A percentile compares a stretch with the other conserved stretches of the same genome.
Evolutionary conservation across 2,329 filamentous ascomycete genomes (phyloP).

Genomic region (Paraconiothyrium brasiliense): DNA sequence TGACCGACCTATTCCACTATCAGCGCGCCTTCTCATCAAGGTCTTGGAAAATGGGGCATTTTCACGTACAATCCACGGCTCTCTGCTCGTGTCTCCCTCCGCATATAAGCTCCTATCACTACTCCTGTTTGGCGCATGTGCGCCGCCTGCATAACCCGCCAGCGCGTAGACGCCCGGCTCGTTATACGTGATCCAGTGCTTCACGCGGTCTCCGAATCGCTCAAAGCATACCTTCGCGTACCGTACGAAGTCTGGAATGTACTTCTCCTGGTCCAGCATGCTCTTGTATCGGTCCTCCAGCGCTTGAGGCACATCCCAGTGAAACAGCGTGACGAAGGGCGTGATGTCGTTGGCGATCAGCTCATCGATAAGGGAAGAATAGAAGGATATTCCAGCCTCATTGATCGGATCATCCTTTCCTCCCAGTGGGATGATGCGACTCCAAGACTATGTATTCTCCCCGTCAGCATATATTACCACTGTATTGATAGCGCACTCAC

Average conservation of each 20-base stretch:
- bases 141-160: slow-evolving; percentile 46
- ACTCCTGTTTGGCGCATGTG: slow-evolving; percentile 38
- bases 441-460: slow-evolving; percentile 17
- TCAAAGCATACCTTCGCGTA: slow-evolving; percentile 52
- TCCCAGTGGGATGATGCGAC: slow-evolving; percentile 30
- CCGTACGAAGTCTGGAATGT: slow-evolving; percentile 42
- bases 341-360: slow-evolving; percentile 26
- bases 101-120: slow-evolving; percentile 19
- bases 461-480: too few species aligned
- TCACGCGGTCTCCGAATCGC: slow-evolving; percentile 51
- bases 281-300: slow-evolving; percentile 30
- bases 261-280: slow-evolving; percentile 32
- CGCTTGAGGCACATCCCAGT: slow-evolving; percentile 32
- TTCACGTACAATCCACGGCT: slow-evolving; percentile 40
- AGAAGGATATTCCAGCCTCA: slow-evolving; percentile 26
- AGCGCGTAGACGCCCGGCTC: slow-evolving; percentile 45
- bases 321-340: slow-evolving; percentile 31
- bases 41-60: background rate
- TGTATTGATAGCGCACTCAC: too few species aligned
- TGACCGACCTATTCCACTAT: slow-evolving; percentile 36
- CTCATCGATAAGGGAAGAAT: slow-evolving; percentile 30
- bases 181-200: slow-evolving; percentile 55
- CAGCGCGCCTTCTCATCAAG: background rate
- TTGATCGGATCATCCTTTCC: slow-evolving; percentile 30
- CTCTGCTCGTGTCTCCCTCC: slow-evolving; percentile 26